Percentiles rank a stretch among this genome's conserved stretches.
phyloP scores from a whole-genome alignment of 441 rosid species.

The Populus hybrid region DNA sequence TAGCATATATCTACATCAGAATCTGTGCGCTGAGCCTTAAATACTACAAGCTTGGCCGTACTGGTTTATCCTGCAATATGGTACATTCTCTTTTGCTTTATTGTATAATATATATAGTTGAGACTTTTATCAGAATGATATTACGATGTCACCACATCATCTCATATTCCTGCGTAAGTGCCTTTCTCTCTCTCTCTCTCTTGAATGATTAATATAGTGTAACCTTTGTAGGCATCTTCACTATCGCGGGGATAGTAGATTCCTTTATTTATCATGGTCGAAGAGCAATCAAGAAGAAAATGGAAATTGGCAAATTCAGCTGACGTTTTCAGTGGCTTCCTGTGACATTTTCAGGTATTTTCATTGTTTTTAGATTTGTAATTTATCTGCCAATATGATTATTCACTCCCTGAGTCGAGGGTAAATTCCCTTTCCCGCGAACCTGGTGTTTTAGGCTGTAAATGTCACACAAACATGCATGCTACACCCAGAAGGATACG shows the following conservation, averaged over 20 bases:
- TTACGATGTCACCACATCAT: background rate
- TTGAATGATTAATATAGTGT: background rate
- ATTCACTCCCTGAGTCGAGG: background rate
- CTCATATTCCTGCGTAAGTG: too few relatives aligned
- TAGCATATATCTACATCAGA: background rate
- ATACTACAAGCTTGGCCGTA: background rate
- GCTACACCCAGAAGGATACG: background rate
- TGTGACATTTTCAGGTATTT: background rate
- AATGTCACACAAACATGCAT: background rate
- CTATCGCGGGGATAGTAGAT: slow-evolving; percentile 89
- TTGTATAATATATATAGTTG: background rate
- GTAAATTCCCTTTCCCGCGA: background rate
- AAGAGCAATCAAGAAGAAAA: slow-evolving; percentile 79
- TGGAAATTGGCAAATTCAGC: slow-evolving; percentile 71
- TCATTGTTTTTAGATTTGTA: background rate
- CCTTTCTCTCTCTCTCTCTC: background rate
- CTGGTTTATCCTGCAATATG: too few relatives aligned
- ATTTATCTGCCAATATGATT: background rate
- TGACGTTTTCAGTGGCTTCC: background rate
- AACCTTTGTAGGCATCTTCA: slow-evolving; percentile 62
- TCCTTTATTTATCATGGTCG: slow-evolving; percentile 88
- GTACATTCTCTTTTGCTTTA: too few relatives aligned
- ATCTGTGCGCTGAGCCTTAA: background rate
- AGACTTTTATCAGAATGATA: background rate
- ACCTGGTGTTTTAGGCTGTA: background rate